A percentile compares a stretch with the other conserved stretches of the same genome.
These are phyloP conservation scores for Rhizophora apiculata DNA, from an alignment of 345 rosid genomes.

Conservation along the genomic window DNA sequence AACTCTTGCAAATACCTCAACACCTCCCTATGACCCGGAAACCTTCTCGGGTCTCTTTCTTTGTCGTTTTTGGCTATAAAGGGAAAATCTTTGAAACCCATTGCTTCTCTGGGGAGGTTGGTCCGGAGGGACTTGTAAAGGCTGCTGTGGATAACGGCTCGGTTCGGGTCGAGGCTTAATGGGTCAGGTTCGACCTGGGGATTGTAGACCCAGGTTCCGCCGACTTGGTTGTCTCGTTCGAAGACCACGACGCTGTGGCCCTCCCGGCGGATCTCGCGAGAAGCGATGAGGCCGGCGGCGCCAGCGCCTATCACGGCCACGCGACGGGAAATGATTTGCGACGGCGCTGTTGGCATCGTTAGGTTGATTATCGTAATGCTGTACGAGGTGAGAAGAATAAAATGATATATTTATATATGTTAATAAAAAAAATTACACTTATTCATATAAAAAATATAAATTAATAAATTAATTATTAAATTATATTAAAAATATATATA, in stretches of 20 bases:
- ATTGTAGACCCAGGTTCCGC: conserved; percentile 82
- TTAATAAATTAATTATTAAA: too few relatives aligned
- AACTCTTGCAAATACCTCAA: conserved; percentile 56
- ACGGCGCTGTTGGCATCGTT: conserved; percentile 29
- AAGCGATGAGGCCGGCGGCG: conserved; percentile 71
- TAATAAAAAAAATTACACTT: too few relatives aligned
- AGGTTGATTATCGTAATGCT: not conserved
- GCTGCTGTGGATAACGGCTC: conserved; percentile 60
- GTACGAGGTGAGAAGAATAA: too few relatives aligned
- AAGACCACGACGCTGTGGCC: conserved; percentile 76
- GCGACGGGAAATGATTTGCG: conserved; percentile 37
- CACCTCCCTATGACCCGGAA: conserved; percentile 74
- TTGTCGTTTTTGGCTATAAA: conserved; percentile 34
- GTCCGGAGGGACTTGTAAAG: conserved; percentile 81
- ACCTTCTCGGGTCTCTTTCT: conserved; percentile 61
- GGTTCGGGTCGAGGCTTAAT: conserved; percentile 51
- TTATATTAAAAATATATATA: too few relatives aligned
- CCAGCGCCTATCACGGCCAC: conserved; percentile 93
- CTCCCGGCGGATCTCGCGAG: conserved; percentile 71
- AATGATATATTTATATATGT: too few relatives aligned
- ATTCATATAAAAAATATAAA: too few relatives aligned
- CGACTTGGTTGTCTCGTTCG: conserved; percentile 59
- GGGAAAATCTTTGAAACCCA: conserved; percentile 80
- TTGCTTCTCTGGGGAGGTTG: conserved; percentile 77
- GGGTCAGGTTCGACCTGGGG: conserved; percentile 61